Evolutionary conservation across 768 basidiomycete species (phyloP).

Genomic region (Pleurotus citrinopileatus): DNA sequence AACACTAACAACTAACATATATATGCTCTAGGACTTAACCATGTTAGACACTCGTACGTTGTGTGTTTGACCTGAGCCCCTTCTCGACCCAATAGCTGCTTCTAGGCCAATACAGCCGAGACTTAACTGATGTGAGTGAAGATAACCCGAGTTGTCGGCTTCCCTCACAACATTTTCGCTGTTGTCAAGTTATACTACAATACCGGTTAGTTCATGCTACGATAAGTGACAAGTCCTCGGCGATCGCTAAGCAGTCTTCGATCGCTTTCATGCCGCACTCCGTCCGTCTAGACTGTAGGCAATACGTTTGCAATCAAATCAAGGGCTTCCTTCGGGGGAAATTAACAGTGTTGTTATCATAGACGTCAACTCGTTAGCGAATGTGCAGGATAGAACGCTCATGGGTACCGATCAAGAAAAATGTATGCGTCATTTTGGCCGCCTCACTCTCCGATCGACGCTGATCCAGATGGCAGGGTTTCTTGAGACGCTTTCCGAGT

Average conservation of each 20-base stretch:
- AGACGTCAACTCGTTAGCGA: constrained; percentile 44
- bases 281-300: constrained; percentile 11
- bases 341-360: constrained; percentile 8
- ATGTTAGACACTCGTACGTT: constrained; percentile 59
- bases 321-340: constrained; percentile 11
- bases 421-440: constrained; percentile 30
- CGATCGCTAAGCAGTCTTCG: too few species aligned
- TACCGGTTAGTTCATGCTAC: constrained; percentile 36
- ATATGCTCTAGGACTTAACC: constrained; percentile 42
- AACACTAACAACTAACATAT: too few species aligned
- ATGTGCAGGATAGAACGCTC: constrained; percentile 42
- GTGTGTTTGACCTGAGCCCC: background rate
- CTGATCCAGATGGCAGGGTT: constrained; percentile 35
- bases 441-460: background rate
- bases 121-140: constrained; percentile 49
- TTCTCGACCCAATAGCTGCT: background rate
- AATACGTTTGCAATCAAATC: background rate
- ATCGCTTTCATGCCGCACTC: too few species aligned
- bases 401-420: constrained; percentile 56
- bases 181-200: constrained; percentile 43
- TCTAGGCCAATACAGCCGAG: constrained; percentile 51
- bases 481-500: constrained; percentile 41
- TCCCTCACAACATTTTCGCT: background rate
- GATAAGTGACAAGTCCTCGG: too few species aligned
- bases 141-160: background rate